Percentiles rank a stretch among this genome's conserved stretches.
Conservation (phyloP, 2,329 filamentous ascomycete genomes). For the Aspergillus nomiae region DNA sequence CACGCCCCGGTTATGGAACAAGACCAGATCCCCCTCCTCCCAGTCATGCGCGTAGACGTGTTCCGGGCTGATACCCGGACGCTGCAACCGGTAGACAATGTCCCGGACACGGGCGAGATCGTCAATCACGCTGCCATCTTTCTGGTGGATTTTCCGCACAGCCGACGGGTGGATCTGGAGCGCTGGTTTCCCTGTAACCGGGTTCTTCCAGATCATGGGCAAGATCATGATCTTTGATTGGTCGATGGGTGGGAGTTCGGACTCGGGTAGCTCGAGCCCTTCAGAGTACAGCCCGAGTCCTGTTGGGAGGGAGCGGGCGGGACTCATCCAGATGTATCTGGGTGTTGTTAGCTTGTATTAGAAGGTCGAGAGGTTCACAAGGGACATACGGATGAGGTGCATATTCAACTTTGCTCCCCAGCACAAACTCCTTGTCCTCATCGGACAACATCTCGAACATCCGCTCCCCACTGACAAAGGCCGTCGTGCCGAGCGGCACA, state of each 20-base stretch:
- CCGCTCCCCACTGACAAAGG: conserved; percentile 70
- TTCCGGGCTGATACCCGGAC: conserved; percentile 69
- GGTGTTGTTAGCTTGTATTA: not conserved
- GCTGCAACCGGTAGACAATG: conserved; percentile 70
- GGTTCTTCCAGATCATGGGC: conserved; percentile 78
- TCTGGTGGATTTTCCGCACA: conserved; percentile 67
- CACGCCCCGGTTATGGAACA: conserved; percentile 78
- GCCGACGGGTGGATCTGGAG: conserved; percentile 75
- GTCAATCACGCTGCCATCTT: conserved; percentile 68
- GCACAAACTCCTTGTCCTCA: conserved; percentile 67
- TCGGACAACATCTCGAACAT: conserved; percentile 70
- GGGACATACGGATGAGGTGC: conserved; percentile 66
- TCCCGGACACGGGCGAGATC: conserved; percentile 67
- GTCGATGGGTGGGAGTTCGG: conserved; percentile 67
- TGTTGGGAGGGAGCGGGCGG: conserved; percentile 65
- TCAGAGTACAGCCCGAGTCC: conserved; percentile 73
- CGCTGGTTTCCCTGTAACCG: conserved; percentile 67
- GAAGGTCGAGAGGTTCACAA: not conserved
- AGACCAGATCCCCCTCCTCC: conserved; percentile 73
- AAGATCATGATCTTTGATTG: conserved; percentile 68
- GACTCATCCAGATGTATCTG: conserved; percentile 73
- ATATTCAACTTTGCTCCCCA: conserved; percentile 70
- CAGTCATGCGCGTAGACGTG: conserved; percentile 75
- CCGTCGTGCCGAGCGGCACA: conserved; percentile 74
- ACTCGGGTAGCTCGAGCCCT: conserved; percentile 60